These are phyloP conservation scores for Thielaviopsis punctulata DNA, from an alignment of 2,329 filamentous ascomycete genomes.

Conservation along the genomic window DNA sequence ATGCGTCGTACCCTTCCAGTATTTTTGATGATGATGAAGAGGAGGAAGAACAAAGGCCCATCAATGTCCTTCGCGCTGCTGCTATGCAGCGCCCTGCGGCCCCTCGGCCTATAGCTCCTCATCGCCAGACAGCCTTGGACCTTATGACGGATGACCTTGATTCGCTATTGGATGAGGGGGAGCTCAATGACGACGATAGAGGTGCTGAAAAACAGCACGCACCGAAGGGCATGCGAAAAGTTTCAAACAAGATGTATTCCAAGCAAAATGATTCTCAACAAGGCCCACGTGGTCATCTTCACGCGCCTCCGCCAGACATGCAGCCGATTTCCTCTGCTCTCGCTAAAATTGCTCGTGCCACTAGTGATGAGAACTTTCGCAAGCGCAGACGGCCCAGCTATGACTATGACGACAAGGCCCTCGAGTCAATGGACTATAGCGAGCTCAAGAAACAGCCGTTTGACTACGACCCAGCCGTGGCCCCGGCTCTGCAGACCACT, in stretches of 20 bases:
- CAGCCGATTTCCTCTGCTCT: conserved; percentile 3
- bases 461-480: conserved; percentile 36
- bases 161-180: conserved; percentile 9
- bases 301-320: neutral
- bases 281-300: neutral
- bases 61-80: neutral
- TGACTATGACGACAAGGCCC: conserved; percentile 39
- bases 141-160: conserved; percentile 8
- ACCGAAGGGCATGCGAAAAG: conserved; percentile 7
- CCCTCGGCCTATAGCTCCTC: conserved; percentile 2
- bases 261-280: conserved; percentile 4
- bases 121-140: conserved; percentile 8
- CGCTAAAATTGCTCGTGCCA: conserved; percentile 5
- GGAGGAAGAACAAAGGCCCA: conserved; percentile 1
- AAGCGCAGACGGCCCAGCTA: conserved; percentile 28
- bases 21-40: conserved; percentile 7
- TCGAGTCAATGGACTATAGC: conserved; percentile 36
- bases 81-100: conserved; percentile 1
- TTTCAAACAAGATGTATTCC: neutral
- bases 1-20: neutral
- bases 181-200: conserved; percentile 4
- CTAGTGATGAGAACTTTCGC: conserved; percentile 11
- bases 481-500: conserved; percentile 18
- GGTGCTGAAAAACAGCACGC: conserved; percentile 6
- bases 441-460: conserved; percentile 35